Conservation (phyloP, 75 land plant species). For the Sequoia sempervirens region DNA sequence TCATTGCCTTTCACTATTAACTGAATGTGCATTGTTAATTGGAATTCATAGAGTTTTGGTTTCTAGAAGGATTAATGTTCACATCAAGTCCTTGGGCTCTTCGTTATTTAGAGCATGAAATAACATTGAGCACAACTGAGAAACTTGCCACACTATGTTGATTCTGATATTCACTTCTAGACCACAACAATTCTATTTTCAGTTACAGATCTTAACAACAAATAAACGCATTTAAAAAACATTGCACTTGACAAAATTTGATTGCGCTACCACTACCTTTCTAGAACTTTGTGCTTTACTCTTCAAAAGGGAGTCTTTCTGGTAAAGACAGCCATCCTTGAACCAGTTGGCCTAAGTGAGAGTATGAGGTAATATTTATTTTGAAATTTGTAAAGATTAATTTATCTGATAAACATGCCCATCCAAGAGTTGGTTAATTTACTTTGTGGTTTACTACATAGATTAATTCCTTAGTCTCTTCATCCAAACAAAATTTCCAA, state of each 20-base stretch:
- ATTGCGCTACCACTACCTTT: no score
- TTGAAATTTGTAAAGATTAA: no score
- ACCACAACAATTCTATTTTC: not conserved
- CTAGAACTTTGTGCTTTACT: not conserved
- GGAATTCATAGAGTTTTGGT: no score
- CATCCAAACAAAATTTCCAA: not conserved
- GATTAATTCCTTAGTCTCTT: not conserved
- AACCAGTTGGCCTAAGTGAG: no score
- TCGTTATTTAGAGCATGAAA: no score
- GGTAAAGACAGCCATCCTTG: not conserved
- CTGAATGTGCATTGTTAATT: no score
- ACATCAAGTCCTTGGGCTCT: not conserved
- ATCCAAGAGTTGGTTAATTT: not conserved
- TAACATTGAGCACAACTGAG: not conserved
- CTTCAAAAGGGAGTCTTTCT: not conserved
- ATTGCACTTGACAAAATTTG: not conserved
- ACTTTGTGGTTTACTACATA: not conserved
- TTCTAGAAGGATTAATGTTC: no score
- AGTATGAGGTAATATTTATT: no score
- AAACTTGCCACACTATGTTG: not conserved
- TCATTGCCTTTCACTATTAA: no score
- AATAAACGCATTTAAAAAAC: not conserved
- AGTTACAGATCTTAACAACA: not conserved
- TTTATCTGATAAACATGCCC: not conserved
- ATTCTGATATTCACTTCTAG: not conserved